Evolutionary conservation across 2,329 filamentous ascomycete genomes (phyloP).

Genomic region (Diaporthe sp.): DNA sequence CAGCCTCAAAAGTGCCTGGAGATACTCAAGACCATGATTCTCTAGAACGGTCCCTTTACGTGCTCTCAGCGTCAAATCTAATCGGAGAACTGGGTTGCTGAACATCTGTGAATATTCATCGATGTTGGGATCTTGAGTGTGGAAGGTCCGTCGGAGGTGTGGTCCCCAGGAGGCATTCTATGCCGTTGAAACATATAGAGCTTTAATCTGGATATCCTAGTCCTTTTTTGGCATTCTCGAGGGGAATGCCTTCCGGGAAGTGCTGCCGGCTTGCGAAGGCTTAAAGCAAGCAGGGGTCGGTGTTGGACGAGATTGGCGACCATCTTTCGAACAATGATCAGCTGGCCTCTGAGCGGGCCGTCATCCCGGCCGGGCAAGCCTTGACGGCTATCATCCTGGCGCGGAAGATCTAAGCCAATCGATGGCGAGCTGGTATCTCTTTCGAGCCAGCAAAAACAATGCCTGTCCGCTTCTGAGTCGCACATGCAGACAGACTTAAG

Average conservation of each 20-base stretch:
- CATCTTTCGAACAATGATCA: neutral
- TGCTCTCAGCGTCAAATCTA: neutral
- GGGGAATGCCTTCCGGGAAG: too few relatives aligned
- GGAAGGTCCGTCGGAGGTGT: too few relatives aligned
- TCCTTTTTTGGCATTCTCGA: neutral
- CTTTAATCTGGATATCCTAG: neutral
- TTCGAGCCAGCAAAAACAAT: neutral
- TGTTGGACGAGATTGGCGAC: neutral
- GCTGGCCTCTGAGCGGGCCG: neutral
- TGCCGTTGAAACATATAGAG: neutral
- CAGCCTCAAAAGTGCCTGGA: constrained; percentile 33
- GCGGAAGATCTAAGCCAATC: neutral
- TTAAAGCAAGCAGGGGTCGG: too few relatives aligned
- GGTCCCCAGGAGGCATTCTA: neutral
- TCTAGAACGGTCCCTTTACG: neutral
- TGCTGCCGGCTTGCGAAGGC: neutral
- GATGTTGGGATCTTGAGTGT: neutral
- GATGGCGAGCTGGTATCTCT: neutral
- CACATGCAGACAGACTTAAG: neutral
- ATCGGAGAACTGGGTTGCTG: neutral
- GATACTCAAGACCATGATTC: constrained; percentile 1
- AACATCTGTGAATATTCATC: neutral
- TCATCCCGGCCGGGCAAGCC: too few relatives aligned
- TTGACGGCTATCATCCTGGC: too few relatives aligned
- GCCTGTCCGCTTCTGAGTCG: neutral